phyloP scores from a whole-genome alignment of 2,329 filamentous ascomycete genomes.

The Trichoderma koningiopsis region DNA sequence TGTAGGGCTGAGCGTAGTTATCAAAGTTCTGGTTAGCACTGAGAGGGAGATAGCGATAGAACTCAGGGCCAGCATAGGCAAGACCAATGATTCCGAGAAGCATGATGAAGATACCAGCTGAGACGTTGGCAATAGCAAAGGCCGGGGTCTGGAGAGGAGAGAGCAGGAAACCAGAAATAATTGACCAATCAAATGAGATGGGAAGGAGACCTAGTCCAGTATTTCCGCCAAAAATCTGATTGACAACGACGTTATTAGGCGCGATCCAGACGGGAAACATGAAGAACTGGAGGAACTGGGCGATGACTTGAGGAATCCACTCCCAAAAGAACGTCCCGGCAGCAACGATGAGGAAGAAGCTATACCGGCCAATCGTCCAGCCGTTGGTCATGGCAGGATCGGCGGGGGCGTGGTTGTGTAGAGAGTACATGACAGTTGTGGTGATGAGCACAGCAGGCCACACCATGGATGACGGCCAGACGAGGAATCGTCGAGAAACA shows the following conservation, averaged over 20 bases:
- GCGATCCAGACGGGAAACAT: slow-evolving; percentile 64
- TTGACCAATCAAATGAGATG: slow-evolving; percentile 68
- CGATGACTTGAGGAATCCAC: slow-evolving; percentile 61
- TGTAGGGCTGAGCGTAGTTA: slow-evolving; percentile 59
- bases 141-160: slow-evolving; percentile 63
- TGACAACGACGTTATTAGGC: slow-evolving; percentile 62
- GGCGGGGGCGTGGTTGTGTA: slow-evolving; percentile 61
- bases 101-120: slow-evolving; percentile 54
- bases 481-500: slow-evolving; percentile 59
- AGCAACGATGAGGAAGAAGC: slow-evolving; percentile 58
- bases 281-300: slow-evolving; percentile 60
- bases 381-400: slow-evolving; percentile 56
- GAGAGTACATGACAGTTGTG: slow-evolving; percentile 62
- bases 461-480: slow-evolving; percentile 65
- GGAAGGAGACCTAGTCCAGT: slow-evolving; percentile 64
- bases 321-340: slow-evolving; percentile 57
- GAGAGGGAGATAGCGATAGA: slow-evolving; percentile 58
- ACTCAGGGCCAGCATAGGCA: slow-evolving; percentile 54
- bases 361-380: slow-evolving; percentile 61
- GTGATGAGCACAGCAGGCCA: slow-evolving; percentile 65
- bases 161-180: slow-evolving; percentile 57
- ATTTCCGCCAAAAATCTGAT: slow-evolving; percentile 66
- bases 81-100: slow-evolving; percentile 54
- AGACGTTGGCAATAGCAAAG: slow-evolving; percentile 61
- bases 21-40: slow-evolving; percentile 59